Base-by-base conservation (phyloP, 169 alveolate species). In the Besnoitia besnoiti region DNA sequence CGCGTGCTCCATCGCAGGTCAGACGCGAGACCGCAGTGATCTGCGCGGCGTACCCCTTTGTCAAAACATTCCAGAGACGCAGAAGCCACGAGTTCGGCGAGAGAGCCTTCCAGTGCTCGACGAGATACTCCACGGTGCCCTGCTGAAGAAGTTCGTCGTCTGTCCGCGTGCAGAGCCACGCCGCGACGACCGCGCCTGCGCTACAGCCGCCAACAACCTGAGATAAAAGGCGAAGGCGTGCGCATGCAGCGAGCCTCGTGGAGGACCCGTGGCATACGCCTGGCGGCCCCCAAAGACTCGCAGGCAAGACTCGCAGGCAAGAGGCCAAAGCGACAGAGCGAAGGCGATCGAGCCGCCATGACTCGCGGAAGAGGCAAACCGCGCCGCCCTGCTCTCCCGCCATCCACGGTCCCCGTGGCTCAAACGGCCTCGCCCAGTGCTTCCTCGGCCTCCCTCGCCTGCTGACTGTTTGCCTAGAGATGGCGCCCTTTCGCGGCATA, bases 171-270 rank as follows among this genome's bases (percentile, higher is more conserved):
- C 97, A 95, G 24, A 96, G 92, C 95, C 96, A 85, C 0, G 97
- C 97, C n/a, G 97, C 97, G 37, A 96, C 94, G 24, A 94, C 95
- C 39, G 97, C 95, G 0, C 97, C 97, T 12, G 97, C 97, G 35
- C 96, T 94, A 33, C 96, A 94, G 37, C 97, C 97, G 82, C 96
- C 94, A 46, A 96, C 94, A 44, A 95, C 94, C 92, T 96, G 95
- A 19, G 51, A 62, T 10, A 33, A 88, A 44, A 50, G 37, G 67
- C 85, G n/a, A 46, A 82, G 30, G 40, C 5, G 49, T 5, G 59
- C 51, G 35, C 85, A 75, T 21, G 42, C 85, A 10, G 47, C 21
- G 85, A 10, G 47, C n/a, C 21, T 10, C 21, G 21, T 19, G 21
- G 47, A 75, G 33, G 21, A 21, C 85, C 27, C 85, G 47, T 19